phyloP scores from a whole-genome alignment of 768 basidiomycete genomes.

The Agaricus subrufescens region DNA sequence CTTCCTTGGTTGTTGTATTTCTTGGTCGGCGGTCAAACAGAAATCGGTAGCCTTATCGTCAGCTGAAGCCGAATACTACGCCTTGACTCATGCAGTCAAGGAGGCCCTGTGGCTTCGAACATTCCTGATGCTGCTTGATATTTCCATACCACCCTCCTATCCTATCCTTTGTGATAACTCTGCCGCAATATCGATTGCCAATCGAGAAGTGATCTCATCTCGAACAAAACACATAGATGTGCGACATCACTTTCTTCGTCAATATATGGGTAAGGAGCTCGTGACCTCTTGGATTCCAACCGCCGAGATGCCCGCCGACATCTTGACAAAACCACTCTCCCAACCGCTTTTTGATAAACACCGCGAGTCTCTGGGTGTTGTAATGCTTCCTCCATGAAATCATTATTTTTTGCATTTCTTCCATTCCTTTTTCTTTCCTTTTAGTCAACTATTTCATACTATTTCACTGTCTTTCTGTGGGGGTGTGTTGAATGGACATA shows the following conservation, averaged over 20 bases:
- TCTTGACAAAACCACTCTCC: slow-evolving; percentile 33
- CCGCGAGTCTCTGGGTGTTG: slow-evolving; percentile 6
- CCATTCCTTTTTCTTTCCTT: no score
- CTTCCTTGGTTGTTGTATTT: slow-evolving; percentile 20
- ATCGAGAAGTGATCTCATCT: slow-evolving; percentile 18
- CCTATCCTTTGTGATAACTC: slow-evolving; percentile 20
- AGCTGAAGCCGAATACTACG: slow-evolving; percentile 33
- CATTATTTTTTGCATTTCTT: no score
- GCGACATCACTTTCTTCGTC: slow-evolving; percentile 30
- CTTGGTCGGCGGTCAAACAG: slow-evolving; percentile 29
- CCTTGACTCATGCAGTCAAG: slow-evolving; percentile 21
- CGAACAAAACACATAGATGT: slow-evolving; percentile 25
- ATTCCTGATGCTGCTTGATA: slow-evolving; percentile 15
- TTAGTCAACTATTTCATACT: no score
- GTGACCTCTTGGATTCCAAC: slow-evolving; percentile 25
- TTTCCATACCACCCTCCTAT: slow-evolving; percentile 12
- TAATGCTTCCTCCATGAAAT: no score
- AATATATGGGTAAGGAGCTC: slow-evolving; percentile 18
- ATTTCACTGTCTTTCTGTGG: no score
- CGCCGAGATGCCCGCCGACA: slow-evolving; percentile 29
- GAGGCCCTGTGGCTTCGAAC: slow-evolving; percentile 23
- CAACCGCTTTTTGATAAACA: slow-evolving; percentile 12
- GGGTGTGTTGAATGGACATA: no score
- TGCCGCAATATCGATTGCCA: slow-evolving; percentile 10
- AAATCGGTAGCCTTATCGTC: slow-evolving; percentile 27